A percentile compares a stretch with the other conserved stretches of the same genome.
Conservation (phyloP, 2,329 filamentous ascomycete genomes). For the Colletotrichum sp. region DNA sequence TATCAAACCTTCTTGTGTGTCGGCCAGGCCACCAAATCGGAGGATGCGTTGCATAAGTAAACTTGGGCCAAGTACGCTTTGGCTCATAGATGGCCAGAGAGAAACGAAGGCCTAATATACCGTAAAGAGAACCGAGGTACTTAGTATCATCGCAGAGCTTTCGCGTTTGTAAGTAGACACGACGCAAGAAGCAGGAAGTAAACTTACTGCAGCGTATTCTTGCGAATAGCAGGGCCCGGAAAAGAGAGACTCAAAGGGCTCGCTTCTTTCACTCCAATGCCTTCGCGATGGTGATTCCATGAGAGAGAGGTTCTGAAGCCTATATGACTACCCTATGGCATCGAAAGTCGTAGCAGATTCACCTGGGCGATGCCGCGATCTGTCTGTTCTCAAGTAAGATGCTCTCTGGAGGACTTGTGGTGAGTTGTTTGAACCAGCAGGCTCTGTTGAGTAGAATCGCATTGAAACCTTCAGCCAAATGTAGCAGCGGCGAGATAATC, state of each 20-base stretch:
- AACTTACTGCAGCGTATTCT: background rate
- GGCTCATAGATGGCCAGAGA: background rate
- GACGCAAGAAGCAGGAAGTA: background rate
- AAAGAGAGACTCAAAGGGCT: background rate
- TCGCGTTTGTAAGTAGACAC: background rate
- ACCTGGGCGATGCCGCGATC: background rate
- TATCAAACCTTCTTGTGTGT: background rate
- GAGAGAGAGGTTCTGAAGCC: background rate
- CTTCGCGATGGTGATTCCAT: background rate
- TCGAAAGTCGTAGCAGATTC: background rate
- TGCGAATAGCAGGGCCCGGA: background rate
- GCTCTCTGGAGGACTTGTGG: background rate
- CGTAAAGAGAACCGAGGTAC: background rate
- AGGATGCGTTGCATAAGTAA: background rate
- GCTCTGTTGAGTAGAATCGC: background rate
- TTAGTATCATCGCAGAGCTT: background rate
- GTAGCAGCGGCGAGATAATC: accelerated
- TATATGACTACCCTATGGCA: accelerated
- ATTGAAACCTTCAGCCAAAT: background rate
- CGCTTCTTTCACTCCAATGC: background rate
- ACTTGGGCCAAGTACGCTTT: background rate
- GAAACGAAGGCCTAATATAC: background rate
- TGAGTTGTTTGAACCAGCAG: accelerated
- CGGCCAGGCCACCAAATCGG: background rate
- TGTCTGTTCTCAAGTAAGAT: background rate